These are phyloP conservation scores for Daldinia eschscholtzii DNA, from an alignment of 2,329 filamentous ascomycete species.

Conservation along the genomic window DNA sequence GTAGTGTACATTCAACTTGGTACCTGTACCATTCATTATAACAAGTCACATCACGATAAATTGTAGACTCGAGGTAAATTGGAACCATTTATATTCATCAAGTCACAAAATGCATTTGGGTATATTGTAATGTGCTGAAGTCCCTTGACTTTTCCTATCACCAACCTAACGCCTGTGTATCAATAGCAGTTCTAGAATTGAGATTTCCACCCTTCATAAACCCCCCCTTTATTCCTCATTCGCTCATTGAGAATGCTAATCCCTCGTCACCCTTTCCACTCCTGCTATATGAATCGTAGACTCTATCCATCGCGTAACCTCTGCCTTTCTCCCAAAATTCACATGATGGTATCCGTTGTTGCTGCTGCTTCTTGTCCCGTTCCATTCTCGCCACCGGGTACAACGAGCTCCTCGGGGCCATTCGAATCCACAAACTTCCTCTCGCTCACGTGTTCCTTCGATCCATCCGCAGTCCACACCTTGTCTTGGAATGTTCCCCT, in stretches of 20 bases:
- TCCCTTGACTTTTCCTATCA: constrained; percentile 46
- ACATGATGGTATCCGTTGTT: constrained; percentile 56
- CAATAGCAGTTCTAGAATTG: constrained; percentile 44
- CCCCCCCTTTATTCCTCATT: constrained; percentile 11
- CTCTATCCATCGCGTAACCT: constrained; percentile 4
- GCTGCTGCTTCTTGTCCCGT: constrained; percentile 56
- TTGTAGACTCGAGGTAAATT: not conserved
- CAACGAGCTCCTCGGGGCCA: constrained; percentile 77
- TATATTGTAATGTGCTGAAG: constrained; percentile 52
- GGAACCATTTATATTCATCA: constrained; percentile 3
- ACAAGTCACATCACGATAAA: not conserved
- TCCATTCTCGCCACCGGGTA: constrained; percentile 64
- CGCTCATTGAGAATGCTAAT: constrained; percentile 14
- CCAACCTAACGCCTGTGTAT: constrained; percentile 49
- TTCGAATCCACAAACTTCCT: constrained; percentile 85
- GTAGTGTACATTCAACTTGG: not conserved
- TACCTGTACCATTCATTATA: not conserved
- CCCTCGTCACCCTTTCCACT: constrained; percentile 6
- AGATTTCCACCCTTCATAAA: constrained; percentile 12
- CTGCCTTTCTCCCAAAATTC: constrained; percentile 13
- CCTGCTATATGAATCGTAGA: constrained; percentile 3
- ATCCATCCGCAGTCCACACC: constrained; percentile 81
- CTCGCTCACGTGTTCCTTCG: constrained; percentile 82
- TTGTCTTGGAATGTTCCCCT: constrained; percentile 87
- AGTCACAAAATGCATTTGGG: constrained; percentile 53